Base-by-base conservation (phyloP, 805 yeast genomes). In the Scheffersomyces stipitis region DNA sequence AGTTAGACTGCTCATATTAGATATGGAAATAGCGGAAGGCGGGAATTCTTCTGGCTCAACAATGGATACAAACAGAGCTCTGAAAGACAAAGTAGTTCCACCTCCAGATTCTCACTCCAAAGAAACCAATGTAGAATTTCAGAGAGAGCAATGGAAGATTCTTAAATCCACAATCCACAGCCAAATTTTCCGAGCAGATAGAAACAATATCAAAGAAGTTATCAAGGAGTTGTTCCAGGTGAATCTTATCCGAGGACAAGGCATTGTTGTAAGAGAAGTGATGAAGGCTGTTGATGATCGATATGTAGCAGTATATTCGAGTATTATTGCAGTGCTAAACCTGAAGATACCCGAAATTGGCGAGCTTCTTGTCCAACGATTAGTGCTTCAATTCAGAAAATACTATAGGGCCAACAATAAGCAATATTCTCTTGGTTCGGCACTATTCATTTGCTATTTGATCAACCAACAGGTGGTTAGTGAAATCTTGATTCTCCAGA, bases 341-440 rank as follows among this genome's bases (percentile, higher is more conserved):
- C 73, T 84, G 4, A 77, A 82, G 45, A 55, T 86, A 3, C 93
- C 95, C 0, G 75, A 75, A 24, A 60, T 86, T 13, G 96, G 95
- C 2, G 73, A 73, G 38, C 54, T 82, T 4, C 44, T 85, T 22
- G 54, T 72, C 0, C 51, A 69, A 6, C 66, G 93, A 41, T 57
- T 82, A 18, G 63, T 83, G 1, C 48, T 80, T 3, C 80, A 72
- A 38, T 86, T 86, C 58, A 71, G 81, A 30, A 68, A 71, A 43
- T 72, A 73, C 0, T 81, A 66, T 56, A 64, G 67, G 46, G 52
- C 65, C 15, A 70, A 74, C 39, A 73, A 80, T 47, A 72, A 70
- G 40, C 43, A 51, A 0, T 44, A 55, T 4, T 75, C 83, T 33
- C 52, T 67, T 5, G 58, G 75, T 5, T 53, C 76, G 15, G 55